A percentile compares a stretch with the other conserved stretches of the same genome.
phyloP scores from a whole-genome alignment of 2,329 filamentous ascomycete genomes.

The Paecilomyces formosus region DNA sequence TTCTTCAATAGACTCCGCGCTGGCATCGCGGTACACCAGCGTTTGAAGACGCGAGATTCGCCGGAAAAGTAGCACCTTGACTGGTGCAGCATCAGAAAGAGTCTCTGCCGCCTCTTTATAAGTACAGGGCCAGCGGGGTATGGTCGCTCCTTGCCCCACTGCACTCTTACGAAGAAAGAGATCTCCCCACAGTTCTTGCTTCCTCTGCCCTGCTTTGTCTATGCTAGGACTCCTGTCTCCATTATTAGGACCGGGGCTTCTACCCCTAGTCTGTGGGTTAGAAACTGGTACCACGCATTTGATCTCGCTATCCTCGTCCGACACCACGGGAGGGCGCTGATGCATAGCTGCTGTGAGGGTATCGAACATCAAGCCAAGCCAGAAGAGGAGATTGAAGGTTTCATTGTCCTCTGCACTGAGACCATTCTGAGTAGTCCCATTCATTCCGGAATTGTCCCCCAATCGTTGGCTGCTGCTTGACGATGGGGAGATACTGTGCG shows the following conservation, averaged over 20 bases:
- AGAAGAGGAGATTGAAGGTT: conserved; percentile 50
- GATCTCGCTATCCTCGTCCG: conserved; percentile 40
- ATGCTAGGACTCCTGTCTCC: conserved; percentile 1
- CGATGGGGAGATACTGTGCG: not conserved
- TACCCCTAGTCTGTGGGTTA: not conserved
- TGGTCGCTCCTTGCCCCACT: conserved; percentile 1
- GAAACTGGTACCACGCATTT: conserved; percentile 4
- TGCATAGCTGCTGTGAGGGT: conserved; percentile 50
- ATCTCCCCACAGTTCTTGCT: conserved; percentile 32
- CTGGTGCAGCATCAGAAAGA: conserved; percentile 47
- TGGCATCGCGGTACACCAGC: conserved; percentile 36
- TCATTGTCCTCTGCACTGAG: conserved; percentile 31
- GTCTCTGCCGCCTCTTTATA: conserved; percentile 44
- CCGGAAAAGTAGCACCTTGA: conserved; percentile 54
- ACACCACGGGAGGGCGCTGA: conserved; percentile 37
- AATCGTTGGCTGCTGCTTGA: not conserved
- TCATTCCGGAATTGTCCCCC: not conserved
- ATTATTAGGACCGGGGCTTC: not conserved
- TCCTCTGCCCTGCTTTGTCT: conserved; percentile 8
- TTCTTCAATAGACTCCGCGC: conserved; percentile 41
- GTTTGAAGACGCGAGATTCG: conserved; percentile 50
- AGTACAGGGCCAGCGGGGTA: conserved; percentile 47
- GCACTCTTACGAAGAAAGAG: conserved; percentile 20
- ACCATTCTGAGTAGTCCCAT: conserved; percentile 3
- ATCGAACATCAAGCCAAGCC: conserved; percentile 54